phyloP scores from a whole-genome alignment of 768 basidiomycete species.

The Agrocybe praecox region DNA sequence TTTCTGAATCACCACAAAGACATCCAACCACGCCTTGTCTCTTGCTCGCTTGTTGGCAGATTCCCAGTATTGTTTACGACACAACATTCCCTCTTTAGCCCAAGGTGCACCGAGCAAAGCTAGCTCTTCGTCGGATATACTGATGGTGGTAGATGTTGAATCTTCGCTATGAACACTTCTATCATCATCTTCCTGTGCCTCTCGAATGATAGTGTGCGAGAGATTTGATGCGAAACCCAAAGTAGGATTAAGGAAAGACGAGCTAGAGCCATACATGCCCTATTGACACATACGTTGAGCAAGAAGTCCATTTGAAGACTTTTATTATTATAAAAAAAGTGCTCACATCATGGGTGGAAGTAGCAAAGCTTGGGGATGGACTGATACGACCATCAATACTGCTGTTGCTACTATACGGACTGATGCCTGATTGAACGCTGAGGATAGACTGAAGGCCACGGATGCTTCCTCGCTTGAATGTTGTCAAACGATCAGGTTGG shows the following conservation, averaged over 20 bases:
- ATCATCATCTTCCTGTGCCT: constrained; percentile 89
- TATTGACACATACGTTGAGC: constrained; percentile 22
- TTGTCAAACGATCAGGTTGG: constrained; percentile 70
- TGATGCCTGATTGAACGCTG: constrained; percentile 60
- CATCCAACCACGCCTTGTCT: constrained; percentile 91
- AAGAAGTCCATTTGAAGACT: background rate
- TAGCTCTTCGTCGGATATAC: constrained; percentile 93
- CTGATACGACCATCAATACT: constrained; percentile 89
- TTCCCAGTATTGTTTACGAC: constrained; percentile 95
- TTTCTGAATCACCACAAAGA: constrained; percentile 94
- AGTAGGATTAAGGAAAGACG: constrained; percentile 77
- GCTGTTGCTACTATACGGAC: constrained; percentile 84
- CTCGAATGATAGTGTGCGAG: constrained; percentile 94
- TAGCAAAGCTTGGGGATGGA: constrained; percentile 92
- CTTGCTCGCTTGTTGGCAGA: constrained; percentile 78
- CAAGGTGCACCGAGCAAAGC: constrained; percentile 95
- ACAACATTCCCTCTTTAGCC: constrained; percentile 98
- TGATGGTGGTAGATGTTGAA: constrained; percentile 72
- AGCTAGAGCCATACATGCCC: constrained; percentile 64
- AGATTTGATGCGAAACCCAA: constrained; percentile 98
- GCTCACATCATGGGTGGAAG: constrained; percentile 83
- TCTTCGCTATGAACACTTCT: constrained; percentile 67
- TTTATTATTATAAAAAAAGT: background rate
- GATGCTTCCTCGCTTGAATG: constrained; percentile 89
- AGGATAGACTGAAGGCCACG: constrained; percentile 85